Percentiles rank a stretch among this genome's conserved stretches.
These are phyloP conservation scores for Talaromyces proteolyticus DNA, from an alignment of 495 filamentous ascomycete species.

Conservation along the genomic window DNA sequence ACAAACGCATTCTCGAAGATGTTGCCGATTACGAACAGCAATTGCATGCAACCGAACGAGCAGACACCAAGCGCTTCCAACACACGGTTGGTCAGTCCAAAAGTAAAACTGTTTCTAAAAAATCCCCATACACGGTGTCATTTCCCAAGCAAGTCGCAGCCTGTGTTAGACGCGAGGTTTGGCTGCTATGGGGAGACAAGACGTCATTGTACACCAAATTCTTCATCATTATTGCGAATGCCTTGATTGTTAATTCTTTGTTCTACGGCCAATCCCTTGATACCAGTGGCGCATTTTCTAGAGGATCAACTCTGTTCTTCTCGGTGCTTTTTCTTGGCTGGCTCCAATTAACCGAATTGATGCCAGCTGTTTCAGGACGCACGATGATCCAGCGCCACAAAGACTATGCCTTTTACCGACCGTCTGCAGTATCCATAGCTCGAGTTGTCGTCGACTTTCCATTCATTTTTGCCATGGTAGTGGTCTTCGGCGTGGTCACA, in stretches of 20 bases:
- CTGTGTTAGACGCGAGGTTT: conserved; percentile 70
- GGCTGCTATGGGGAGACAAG: conserved; percentile 67
- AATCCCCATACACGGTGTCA: conserved; percentile 67
- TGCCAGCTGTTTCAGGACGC: conserved; percentile 60
- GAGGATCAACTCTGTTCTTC: conserved; percentile 67
- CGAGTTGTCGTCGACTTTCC: conserved; percentile 67
- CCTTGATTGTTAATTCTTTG: conserved; percentile 66
- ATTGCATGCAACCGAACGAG: conserved; percentile 51
- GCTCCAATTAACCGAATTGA: conserved; percentile 67
- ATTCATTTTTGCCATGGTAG: conserved; percentile 54
- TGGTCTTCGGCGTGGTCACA: conserved; percentile 58
- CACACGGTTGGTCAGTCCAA: conserved; percentile 63
- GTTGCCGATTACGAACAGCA: conserved; percentile 54
- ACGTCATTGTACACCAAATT: conserved; percentile 70
- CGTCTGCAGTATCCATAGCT: conserved; percentile 64
- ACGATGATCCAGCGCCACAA: conserved; percentile 59
- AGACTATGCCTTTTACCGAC: conserved; percentile 75
- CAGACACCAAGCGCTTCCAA: conserved; percentile 66
- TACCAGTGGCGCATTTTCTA: conserved; percentile 62
- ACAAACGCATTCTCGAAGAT: conserved; percentile 48
- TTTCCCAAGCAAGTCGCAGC: conserved; percentile 61
- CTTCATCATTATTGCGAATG: conserved; percentile 70
- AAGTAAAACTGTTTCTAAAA: conserved; percentile 60
- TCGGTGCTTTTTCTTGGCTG: conserved; percentile 70
- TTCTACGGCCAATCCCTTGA: conserved; percentile 62